Percentiles rank a stretch among this genome's conserved stretches.
Evolutionary conservation across 495 filamentous ascomycete genomes (phyloP).

Genomic region (Aspergillus indologenus): DNA sequence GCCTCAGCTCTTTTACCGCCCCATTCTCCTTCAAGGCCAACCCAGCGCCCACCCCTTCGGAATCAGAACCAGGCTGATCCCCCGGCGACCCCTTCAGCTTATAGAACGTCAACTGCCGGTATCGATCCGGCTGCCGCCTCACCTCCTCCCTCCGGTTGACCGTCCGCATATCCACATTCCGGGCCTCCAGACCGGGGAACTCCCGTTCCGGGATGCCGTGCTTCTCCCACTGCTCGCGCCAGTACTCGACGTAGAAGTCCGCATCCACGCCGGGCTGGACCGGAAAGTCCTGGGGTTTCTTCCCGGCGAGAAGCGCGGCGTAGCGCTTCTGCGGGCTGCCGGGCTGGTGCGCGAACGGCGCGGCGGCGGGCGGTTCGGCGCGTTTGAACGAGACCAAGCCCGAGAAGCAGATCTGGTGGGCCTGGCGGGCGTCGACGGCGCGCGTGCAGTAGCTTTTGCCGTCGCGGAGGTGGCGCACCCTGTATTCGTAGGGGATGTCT

Average conservation of each 20-base stretch:
- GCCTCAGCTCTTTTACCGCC: conserved; percentile 23
- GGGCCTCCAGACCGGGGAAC: conserved; percentile 60
- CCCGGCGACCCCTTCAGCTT: conserved; percentile 44
- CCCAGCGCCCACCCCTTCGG: conserved; percentile 16
- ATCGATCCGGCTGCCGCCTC: conserved; percentile 44
- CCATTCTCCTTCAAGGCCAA: not conserved
- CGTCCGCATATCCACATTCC: conserved; percentile 59
- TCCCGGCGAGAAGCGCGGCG: conserved; percentile 34
- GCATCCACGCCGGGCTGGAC: conserved; percentile 43
- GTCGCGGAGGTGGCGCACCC: conserved; percentile 50
- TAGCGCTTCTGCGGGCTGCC: conserved; percentile 34
- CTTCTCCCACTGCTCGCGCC: conserved; percentile 20
- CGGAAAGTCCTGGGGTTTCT: conserved; percentile 37
- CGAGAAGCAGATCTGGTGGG: conserved; percentile 54
- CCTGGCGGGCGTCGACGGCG: conserved; percentile 51
- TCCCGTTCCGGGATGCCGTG: conserved; percentile 30
- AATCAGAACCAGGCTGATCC: conserved; percentile 12
- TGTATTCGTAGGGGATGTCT: conserved; percentile 60
- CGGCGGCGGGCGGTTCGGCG: conserved; percentile 27
- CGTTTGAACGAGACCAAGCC: conserved; percentile 62
- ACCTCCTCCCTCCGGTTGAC: conserved; percentile 49
- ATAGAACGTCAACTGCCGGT: conserved; percentile 59
- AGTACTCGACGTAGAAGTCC: conserved; percentile 41
- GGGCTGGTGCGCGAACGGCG: conserved; percentile 41
- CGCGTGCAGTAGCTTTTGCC: conserved; percentile 58